Evolutionary conservation across 306 rosid genomes (phyloP).

Genomic region (Trichosanthes truncata): DNA sequence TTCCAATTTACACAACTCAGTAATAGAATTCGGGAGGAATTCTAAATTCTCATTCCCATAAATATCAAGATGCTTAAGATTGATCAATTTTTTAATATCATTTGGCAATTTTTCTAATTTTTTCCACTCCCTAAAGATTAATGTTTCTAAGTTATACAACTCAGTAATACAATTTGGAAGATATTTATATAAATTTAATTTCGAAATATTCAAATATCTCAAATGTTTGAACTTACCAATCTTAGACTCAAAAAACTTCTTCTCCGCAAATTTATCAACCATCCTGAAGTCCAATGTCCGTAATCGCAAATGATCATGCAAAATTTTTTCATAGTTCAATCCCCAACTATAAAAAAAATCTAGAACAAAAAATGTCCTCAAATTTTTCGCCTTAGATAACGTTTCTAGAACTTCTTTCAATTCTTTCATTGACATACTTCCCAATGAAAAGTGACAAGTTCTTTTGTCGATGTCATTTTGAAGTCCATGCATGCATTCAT

Average conservation of each 20-base stretch:
- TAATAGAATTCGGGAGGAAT: not conserved
- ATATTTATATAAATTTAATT: not conserved
- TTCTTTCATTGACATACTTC: not conserved
- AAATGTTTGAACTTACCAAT: not conserved
- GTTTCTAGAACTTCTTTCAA: not conserved
- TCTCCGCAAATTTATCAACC: too few species aligned
- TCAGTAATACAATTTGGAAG: not conserved
- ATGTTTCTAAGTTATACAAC: not conserved
- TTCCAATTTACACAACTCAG: not conserved
- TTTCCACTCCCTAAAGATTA: rapidly evolving
- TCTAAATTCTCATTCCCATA: rapidly evolving
- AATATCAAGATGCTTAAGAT: not conserved
- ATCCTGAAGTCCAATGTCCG: constrained; percentile 15
- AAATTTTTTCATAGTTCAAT: not conserved
- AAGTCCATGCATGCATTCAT: not conserved
- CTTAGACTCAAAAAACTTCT: too few species aligned
- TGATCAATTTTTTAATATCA: not conserved
- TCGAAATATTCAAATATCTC: not conserved
- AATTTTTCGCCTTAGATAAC: not conserved
- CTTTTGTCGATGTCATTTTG: not conserved
- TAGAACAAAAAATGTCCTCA: constrained; percentile 13
- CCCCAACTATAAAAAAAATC: too few species aligned
- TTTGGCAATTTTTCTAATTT: not conserved
- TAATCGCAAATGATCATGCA: not conserved
- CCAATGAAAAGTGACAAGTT: not conserved